phyloP scores from a whole-genome alignment of 2,329 filamentous ascomycete genomes.

The Cladosporium sp. region DNA sequence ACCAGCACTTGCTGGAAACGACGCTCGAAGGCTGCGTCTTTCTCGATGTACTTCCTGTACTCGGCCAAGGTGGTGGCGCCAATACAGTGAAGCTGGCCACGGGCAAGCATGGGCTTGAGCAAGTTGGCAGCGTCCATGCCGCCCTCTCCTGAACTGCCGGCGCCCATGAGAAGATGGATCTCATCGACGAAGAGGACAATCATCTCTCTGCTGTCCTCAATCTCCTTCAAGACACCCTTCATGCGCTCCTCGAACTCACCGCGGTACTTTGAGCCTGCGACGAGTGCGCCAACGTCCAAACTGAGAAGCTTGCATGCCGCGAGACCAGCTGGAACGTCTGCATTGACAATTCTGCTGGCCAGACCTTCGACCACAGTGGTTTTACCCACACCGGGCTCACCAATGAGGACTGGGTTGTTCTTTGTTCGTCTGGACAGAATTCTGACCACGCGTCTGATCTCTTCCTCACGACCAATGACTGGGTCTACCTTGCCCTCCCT shows the following conservation, averaged over 20 bases:
- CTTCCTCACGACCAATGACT: conserved; percentile 94
- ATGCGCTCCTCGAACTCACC: conserved; percentile 99
- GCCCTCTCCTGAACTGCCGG: conserved; percentile 88
- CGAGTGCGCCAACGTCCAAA: conserved; percentile 89
- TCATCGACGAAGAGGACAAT: conserved; percentile 98
- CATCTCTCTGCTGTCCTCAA: conserved; percentile 89
- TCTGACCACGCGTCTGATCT: conserved; percentile 86
- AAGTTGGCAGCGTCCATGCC: conserved; percentile 99
- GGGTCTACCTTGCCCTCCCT: conserved; percentile 97
- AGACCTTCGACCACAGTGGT: conserved; percentile 97
- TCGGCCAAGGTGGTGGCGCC: conserved; percentile 93
- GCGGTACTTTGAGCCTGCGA: conserved; percentile 96
- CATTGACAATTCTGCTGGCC: conserved; percentile 92
- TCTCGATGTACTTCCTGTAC: conserved; percentile 98
- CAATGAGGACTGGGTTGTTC: conserved; percentile 98
- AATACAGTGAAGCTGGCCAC: conserved; percentile 96
- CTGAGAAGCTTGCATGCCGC: conserved; percentile 92
- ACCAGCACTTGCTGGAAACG: conserved; percentile 98
- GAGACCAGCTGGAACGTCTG: conserved; percentile 92
- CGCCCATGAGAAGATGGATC: conserved; percentile 97
- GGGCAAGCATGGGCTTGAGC: conserved; percentile 95
- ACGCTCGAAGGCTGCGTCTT: conserved; percentile 95
- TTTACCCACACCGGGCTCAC: conserved; percentile 97
- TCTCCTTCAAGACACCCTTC: conserved; percentile 98
- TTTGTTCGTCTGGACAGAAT: conserved; percentile 93